Conservation (phyloP, 2,329 filamentous ascomycete species). For the Calonectria multiphialidica region DNA sequence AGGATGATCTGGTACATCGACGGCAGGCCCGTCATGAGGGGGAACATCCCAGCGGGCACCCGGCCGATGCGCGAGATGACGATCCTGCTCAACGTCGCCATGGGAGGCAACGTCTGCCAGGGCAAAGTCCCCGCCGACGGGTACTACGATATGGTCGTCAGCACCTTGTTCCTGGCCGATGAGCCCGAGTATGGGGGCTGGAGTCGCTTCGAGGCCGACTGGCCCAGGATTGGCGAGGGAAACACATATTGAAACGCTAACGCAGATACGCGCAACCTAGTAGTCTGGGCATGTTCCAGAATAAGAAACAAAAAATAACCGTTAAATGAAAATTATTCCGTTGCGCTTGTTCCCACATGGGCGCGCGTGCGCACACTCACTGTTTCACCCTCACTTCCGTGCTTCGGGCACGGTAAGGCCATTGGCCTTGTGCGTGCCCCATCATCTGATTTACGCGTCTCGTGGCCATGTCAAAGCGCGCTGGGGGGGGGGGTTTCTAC, state of each 20-base stretch:
- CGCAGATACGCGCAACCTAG: neutral
- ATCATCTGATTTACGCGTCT: neutral
- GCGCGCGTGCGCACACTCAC: neutral
- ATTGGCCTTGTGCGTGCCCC: neutral
- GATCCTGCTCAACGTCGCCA: conserved; percentile 70
- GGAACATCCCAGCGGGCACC: conserved; percentile 62
- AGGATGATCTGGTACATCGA: conserved; percentile 71
- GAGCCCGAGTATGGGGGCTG: conserved; percentile 66
- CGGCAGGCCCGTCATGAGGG: conserved; percentile 68
- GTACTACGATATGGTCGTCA: conserved; percentile 67
- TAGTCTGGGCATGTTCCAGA: neutral
- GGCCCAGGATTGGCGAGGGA: conserved; percentile 48
- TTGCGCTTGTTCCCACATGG: neutral
- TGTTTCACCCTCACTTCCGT: neutral
- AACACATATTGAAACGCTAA: conserved; percentile 48
- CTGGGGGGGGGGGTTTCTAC: neutral
- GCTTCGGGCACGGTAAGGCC: neutral
- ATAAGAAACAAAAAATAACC: neutral
- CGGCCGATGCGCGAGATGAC: conserved; percentile 67
- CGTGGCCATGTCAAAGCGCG: neutral
- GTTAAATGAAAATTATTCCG: neutral
- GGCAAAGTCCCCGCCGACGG: conserved; percentile 65
- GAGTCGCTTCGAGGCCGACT: conserved; percentile 65
- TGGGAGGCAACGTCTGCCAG: conserved; percentile 70
- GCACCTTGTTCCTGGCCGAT: conserved; percentile 63